Evolutionary conservation across 768 basidiomycete genomes (phyloP), one percentile per base, ranked within the genome.

Genomic region (Chalciporus chontae): DNA sequence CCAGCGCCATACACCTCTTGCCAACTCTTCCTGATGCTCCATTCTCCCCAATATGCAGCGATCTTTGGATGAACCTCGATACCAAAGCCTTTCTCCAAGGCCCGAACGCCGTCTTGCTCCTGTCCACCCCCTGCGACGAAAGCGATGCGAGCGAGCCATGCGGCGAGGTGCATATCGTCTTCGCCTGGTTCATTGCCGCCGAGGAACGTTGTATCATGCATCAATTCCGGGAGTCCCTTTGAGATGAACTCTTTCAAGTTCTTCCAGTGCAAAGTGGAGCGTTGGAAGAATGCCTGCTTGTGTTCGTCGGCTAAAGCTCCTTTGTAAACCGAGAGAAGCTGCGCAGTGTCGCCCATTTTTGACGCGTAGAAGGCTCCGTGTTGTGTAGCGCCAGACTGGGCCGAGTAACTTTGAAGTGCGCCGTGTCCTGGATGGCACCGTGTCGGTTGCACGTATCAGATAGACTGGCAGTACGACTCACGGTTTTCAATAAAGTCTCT

Each of bases 101-200:
- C 61, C 23, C 56, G 59, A 36, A 72, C 44, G 3, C 72, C 75
- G 10, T 74, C 70, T 18, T 68, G 69, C 23, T 65, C 67, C 11
- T 62, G 60, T 15, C 60, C 64, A 21, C 67, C 74, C 1, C 76
- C 76, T 1, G 60, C 48, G 5, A 76, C 55, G 18, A 65, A 64
- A 10, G 70, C 69, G 21, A 80, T 71, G 26, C 77, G 73, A 21
- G 77, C 73, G 26, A 82, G 63, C 80, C 77, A 83, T 8, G 71
- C 77, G 6, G 53, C 75, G 37, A 82, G 64, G 62, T 80, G 79
- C 67, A 77, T 79, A 57, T 80, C 81, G 47, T 77, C 78, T 58
- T 79, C 77, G 8, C 78, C 73, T 0, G 78, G 77, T 36, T 45
- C 54, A 4, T 62, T 70, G 8, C 78, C 80, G 17, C 72, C 75